These are phyloP conservation scores for Triangularia verruculosa DNA, from an alignment of 2,329 filamentous ascomycete species.

Conservation along the genomic window DNA sequence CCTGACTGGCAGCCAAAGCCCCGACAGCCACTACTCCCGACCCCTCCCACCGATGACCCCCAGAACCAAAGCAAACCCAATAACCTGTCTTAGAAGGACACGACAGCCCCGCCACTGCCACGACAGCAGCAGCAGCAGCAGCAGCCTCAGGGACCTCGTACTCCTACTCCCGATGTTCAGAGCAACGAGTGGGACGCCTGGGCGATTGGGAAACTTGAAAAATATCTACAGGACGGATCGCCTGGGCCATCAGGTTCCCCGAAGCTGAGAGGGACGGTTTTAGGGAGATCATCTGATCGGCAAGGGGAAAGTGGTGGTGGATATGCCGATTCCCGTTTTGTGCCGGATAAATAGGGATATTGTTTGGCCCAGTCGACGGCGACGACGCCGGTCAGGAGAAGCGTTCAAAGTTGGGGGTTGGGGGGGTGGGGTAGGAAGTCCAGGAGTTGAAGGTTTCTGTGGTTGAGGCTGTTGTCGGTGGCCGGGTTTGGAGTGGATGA, in stretches of 20 bases:
- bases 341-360: background rate
- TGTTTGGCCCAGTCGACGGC: too few species aligned
- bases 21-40: too few species aligned
- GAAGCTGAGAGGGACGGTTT: background rate
- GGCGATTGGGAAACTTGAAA: background rate
- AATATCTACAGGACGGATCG: background rate
- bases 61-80: too few species aligned
- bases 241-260: background rate
- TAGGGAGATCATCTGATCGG: background rate
- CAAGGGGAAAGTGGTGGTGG: too few species aligned
- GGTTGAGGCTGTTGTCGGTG: background rate
- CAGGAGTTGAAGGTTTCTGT: background rate
- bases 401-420: background rate
- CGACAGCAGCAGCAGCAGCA: background rate
- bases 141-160: background rate
- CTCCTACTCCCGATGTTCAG: background rate
- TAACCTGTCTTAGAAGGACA: background rate
- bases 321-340: too few species aligned
- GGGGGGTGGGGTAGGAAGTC: background rate
- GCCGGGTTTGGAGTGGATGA: background rate
- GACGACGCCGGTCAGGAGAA: background rate
- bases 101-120: background rate
- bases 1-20: too few species aligned
- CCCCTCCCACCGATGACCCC: too few species aligned
- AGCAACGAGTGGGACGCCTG: background rate